A percentile compares a stretch with the other conserved stretches of the same genome.
phyloP scores from a whole-genome alignment of 805 yeast species.

The Suhomyces prunicola region DNA sequence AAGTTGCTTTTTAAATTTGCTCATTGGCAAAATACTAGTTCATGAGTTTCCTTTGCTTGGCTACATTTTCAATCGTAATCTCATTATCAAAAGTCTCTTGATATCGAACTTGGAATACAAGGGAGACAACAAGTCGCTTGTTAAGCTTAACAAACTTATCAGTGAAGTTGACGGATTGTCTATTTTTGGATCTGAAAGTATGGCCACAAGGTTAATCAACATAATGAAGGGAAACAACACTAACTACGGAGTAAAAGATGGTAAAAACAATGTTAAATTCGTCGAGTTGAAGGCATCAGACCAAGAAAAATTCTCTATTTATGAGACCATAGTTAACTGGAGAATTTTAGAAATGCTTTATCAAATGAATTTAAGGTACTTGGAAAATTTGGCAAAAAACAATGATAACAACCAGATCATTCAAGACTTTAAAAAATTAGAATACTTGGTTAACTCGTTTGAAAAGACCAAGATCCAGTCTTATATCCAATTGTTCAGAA shows the following conservation, averaged over 20 bases:
- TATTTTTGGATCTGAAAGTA: conserved; percentile 25
- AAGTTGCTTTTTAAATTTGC: conserved; percentile 26
- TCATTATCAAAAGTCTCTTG: conserved; percentile 24
- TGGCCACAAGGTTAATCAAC: conserved; percentile 28
- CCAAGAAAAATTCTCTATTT: conserved; percentile 17
- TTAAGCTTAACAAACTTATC: conserved; percentile 22
- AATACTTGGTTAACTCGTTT: conserved; percentile 7
- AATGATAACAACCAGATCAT: conserved; percentile 11
- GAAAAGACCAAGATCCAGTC: conserved; percentile 7
- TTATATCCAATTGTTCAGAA: conserved; percentile 16
- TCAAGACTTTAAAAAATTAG: conserved; percentile 14
- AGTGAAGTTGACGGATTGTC: conserved; percentile 30
- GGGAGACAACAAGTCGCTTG: conserved; percentile 22
- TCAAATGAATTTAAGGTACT: conserved; percentile 29
- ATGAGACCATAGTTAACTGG: conserved; percentile 31
- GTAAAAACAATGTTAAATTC: conserved; percentile 28
- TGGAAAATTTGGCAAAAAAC: conserved; percentile 14
- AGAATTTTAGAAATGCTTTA: conserved; percentile 34
- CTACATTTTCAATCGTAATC: conserved; percentile 19
- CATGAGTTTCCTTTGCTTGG: conserved; percentile 17
- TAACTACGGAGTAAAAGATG: conserved; percentile 24
- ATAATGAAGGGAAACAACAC: conserved; percentile 19
- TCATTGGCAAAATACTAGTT: conserved; percentile 27
- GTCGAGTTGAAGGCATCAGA: conserved; percentile 21
- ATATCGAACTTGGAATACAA: conserved; percentile 29